Evolutionary conservation across 2,329 filamentous ascomycete species (phyloP).

Genomic region (Paecilomyces niveus): DNA sequence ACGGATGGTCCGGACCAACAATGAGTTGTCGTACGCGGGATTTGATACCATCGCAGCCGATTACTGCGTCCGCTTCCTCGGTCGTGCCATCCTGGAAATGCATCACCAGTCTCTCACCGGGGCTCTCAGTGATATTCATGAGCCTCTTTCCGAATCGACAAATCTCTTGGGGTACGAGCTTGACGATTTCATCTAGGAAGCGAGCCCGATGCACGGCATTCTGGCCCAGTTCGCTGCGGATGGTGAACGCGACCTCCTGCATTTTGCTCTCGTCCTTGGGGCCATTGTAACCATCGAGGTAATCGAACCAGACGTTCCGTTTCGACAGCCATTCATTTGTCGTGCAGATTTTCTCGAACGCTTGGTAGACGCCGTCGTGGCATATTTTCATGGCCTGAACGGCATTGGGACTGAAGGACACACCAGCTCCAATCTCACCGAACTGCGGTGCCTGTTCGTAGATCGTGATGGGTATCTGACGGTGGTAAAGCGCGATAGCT

Average conservation of each 20-base stretch:
- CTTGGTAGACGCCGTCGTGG: slow-evolving; percentile 32
- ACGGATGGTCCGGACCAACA: slow-evolving; percentile 34
- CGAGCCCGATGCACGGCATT: slow-evolving; percentile 43
- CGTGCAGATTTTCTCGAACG: slow-evolving; percentile 31
- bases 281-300: slow-evolving; percentile 25
- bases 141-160: slow-evolving; percentile 37
- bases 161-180: slow-evolving; percentile 37
- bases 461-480: slow-evolving; percentile 15
- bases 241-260: slow-evolving; percentile 33
- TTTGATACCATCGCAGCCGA: slow-evolving; percentile 46
- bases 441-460: slow-evolving; percentile 46
- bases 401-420: slow-evolving; percentile 44
- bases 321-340: slow-evolving; percentile 23
- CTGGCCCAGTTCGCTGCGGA: slow-evolving; percentile 22
- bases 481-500: slow-evolving; percentile 15
- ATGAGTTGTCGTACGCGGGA: slow-evolving; percentile 40
- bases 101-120: slow-evolving; percentile 23
- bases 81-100: slow-evolving; percentile 38
- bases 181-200: slow-evolving; percentile 44
- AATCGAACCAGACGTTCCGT: slow-evolving; percentile 36
- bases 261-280: slow-evolving; percentile 17
- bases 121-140: slow-evolving; percentile 17
- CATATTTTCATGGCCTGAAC: slow-evolving; percentile 42
- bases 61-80: slow-evolving; percentile 35
- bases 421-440: slow-evolving; percentile 47